Evolutionary conservation across 192 early-diverging fungal species (phyloP), one percentile per base, ranked within the genome.

Genomic region (Gonapodya sp.): DNA sequence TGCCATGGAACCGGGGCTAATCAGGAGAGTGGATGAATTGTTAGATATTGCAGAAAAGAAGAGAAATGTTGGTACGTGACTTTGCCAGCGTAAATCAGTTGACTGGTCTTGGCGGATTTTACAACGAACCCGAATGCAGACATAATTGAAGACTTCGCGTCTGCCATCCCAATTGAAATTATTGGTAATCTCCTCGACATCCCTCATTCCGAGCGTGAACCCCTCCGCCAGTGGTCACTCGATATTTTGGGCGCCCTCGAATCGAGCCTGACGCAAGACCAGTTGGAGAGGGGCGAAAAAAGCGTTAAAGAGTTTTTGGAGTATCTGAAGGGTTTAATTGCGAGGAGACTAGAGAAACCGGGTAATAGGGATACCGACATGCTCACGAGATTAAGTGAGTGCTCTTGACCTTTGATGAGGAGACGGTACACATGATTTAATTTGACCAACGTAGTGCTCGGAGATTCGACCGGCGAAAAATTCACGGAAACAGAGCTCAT

Each of bases 111-210:
- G n/a, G n/a, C n/a, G n/a, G n/a, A n/a, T n/a, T n/a, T n/a, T n/a
- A n/a, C n/a, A n/a, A n/a, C n/a, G n/a, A n/a, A n/a, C n/a, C n/a
- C n/a, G n/a, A n/a, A n/a, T n/a, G 2, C 34, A 18, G 75, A 77
- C 75, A 18, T 77, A 2, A 34, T 77, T 33, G 75, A 77, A 33
- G 75, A 77, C 75, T 77, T 77, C 34, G 75, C 75, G 8, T 32
- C 75, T 8, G 34, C 34, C 75, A 34, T 77, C 31, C 75, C 75
- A 2, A 77, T 77, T 33, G 75, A 77, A 34, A 34, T 77, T 33
- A 77, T 77, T 33, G 75, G 75, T 2, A 77, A 77, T 33, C 75
- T 77, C 8, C 75, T 77, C 31, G 75, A 77, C 75, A 34, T 77
- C 8, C 75, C 75, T 8, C 75, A 77, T 33, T 16, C 16, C 8